These are phyloP conservation scores for Pyrus betulifolia DNA, from an alignment of 306 rosid species.

Conservation along the genomic window DNA sequence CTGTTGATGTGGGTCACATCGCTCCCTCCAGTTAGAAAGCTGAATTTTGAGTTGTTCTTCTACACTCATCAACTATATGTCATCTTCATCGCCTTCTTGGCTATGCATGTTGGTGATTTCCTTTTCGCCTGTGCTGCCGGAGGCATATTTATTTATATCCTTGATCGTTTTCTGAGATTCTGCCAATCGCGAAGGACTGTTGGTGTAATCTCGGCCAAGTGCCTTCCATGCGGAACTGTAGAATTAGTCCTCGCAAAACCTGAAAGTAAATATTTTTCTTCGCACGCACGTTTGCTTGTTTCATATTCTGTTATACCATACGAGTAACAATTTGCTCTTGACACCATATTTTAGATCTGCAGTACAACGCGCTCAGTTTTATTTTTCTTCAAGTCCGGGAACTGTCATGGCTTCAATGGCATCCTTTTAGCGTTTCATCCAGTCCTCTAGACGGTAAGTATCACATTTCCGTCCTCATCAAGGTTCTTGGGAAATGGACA, in stretches of 20 bases:
- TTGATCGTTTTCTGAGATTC: slow-evolving; percentile 89
- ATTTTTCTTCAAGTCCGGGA: slow-evolving; percentile 81
- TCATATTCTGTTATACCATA: neutral
- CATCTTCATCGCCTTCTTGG: slow-evolving; percentile 61
- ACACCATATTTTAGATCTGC: slow-evolving; percentile 39
- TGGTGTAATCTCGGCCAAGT: slow-evolving; percentile 60
- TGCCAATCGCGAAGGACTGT: slow-evolving; percentile 72
- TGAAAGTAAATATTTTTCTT: slow-evolving; percentile 36
- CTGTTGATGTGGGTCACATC: slow-evolving; percentile 92
- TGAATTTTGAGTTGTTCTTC: slow-evolving; percentile 83
- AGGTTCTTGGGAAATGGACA: slow-evolving; percentile 93
- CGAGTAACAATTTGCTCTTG: slow-evolving; percentile 11
- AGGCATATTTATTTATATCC: slow-evolving; percentile 64
- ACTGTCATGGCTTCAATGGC: slow-evolving; percentile 91
- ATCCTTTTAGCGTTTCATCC: slow-evolving; percentile 93
- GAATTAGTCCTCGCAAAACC: slow-evolving; percentile 84
- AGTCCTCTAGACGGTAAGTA: slow-evolving; percentile 85
- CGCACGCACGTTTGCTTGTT: neutral
- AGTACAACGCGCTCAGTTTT: slow-evolving; percentile 91
- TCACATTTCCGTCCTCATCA: slow-evolving; percentile 71
- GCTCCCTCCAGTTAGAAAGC: slow-evolving; percentile 60
- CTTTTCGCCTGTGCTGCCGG: slow-evolving; percentile 63
- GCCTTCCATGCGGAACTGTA: slow-evolving; percentile 82
- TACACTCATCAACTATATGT: slow-evolving; percentile 86
- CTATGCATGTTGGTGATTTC: slow-evolving; percentile 83